Base-by-base conservation (phyloP, 306 rosid species). In the Dryas octopetala region DNA sequence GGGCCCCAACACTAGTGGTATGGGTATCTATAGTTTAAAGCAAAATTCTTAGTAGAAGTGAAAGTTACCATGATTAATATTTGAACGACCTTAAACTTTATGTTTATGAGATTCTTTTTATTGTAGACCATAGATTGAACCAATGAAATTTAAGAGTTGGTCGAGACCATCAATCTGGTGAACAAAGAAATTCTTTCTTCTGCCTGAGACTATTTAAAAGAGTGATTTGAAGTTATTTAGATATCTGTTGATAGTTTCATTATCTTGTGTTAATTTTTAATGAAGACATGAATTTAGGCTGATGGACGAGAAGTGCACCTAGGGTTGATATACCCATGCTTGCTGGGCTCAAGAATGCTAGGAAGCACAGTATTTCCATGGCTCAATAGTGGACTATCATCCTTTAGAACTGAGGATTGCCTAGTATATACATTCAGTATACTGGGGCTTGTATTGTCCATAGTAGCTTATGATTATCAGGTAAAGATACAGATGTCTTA, bases 1-100 rank as follows among this genome's bases (percentile, higher is more conserved):
- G 97, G 99, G 97, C 97, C 28, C 97, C 99, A 67, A 90, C 93
- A n/a, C 80, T 95, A 68, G 99, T 95, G 99, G 99, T 95, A 95
- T 74, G 93, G 52, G 0, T 62, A 64, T 80, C 40, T 15, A 70
- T 53, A 17, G 26, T 71, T 61, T 69, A 48, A 67, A 62, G 47
- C 50, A 52, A 12, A 74, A 13, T 19, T 14, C 26, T 40, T 48
- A 1, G 7, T n/a, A 17, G 3, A 58, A 59, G 28, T 44, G 16
- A 16, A 10, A 19, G 16, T 44, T 5, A 66, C 26, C 17, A 9
- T 32, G 48, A 11, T 47, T 19, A 23, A 38, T 69, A 54, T 32
- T 40, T 55, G 28, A 70, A 61, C 5, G 68, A 75, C 82, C 43
- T 63, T 13, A n/a, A 73, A 7, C 5, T 19, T 7, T 32, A 38